phyloP scores from a whole-genome alignment of 2,329 filamentous ascomycete genomes.

The Scedosporium apiospermum region DNA sequence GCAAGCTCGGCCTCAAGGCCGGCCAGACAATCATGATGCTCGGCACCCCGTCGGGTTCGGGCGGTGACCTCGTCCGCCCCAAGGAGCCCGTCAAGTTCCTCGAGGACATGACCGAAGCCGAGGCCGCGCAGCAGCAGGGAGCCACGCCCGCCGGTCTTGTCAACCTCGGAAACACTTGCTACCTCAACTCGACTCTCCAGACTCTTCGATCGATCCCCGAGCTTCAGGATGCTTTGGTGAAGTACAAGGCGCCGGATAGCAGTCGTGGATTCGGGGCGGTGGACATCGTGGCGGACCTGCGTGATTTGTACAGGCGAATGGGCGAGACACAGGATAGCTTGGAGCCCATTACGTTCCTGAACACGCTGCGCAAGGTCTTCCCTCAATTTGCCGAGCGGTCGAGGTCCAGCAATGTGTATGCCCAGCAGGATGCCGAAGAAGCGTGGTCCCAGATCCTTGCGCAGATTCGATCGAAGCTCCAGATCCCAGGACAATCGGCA shows the following conservation, averaged over 20 bases:
- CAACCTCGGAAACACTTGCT: slow-evolving; percentile 96
- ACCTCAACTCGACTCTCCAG: slow-evolving; percentile 96
- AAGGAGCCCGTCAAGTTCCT: slow-evolving; percentile 78
- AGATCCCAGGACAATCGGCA: slow-evolving; percentile 38
- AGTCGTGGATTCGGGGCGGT: slow-evolving; percentile 32
- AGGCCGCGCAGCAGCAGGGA: slow-evolving; percentile 71
- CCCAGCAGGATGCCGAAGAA: slow-evolving; percentile 98
- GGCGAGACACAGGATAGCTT: slow-evolving; percentile 80
- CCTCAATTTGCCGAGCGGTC: slow-evolving; percentile 90
- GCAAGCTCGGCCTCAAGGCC: slow-evolving; percentile 73
- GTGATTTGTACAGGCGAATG: slow-evolving; percentile 84
- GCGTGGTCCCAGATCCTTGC: slow-evolving; percentile 94
- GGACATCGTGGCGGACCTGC: slow-evolving; percentile 44
- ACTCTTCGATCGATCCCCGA: slow-evolving; percentile 82
- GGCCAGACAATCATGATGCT: slow-evolving; percentile 93
- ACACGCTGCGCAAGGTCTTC: slow-evolving; percentile 66
- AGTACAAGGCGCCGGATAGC: slow-evolving; percentile 39
- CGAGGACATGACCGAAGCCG: slow-evolving; percentile 96
- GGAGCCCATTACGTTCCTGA: slow-evolving; percentile 72
- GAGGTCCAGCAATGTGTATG: slow-evolving; percentile 72
- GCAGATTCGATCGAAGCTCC: slow-evolving; percentile 70
- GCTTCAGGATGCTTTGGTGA: slow-evolving; percentile 67
- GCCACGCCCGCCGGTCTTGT: slow-evolving; percentile 80
- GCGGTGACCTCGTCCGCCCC: slow-evolving; percentile 55
- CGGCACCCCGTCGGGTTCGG: slow-evolving; percentile 69